Evolutionary conservation across 2,329 filamentous ascomycete species (phyloP), one percentile per base, ranked within the genome.

Genomic region (Cladosporium halotolerans): DNA sequence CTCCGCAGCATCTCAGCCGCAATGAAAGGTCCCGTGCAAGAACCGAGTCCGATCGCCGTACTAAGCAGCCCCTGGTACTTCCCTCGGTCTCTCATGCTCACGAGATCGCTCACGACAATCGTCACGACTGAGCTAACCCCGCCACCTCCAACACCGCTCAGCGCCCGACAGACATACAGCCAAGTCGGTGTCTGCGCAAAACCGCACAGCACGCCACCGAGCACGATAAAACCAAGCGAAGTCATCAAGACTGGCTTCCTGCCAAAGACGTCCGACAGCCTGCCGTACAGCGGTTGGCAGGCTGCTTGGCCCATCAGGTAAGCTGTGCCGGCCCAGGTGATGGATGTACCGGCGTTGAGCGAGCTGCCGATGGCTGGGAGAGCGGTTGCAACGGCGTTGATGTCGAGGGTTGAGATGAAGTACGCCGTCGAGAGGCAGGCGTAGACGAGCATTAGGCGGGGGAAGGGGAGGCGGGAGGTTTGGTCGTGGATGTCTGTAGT

Each of bases 41-140:
- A 34, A 1, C 48, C 48, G 1, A 44, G 18, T 13, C 48, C 48
- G 10, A 51, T 51, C n/a, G 48, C 48, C 18, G 18, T 32, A 9
- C 48, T 51, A 31, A 51, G 14, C 10, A 51, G 18, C 9, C 48
- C 48, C 18, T 51, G 48, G n/a, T 51, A 51, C 48, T 51, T 51
- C 7, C 48, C 48, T n/a, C 48, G 28, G 44, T 51, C 48, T 16
- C 48, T 40, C 48, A 51, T 44, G 9, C 48, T 51, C 8, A 51
- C 48, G 13, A 51, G 11, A 39, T 51, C 48, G 57, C 81, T 85
- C 59, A 90, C 68, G 46, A 90, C 69, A 46, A 90, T 87, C 42
- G 77, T 80, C 13, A 84, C 81, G 44, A 88, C 80, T 0, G 83
- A 82, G 16, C 81, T 83, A 80, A 89, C 85, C 8, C 86, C 86